Evolutionary conservation across 345 rosid species (phyloP).

Genomic region (Eucalyptus albens): DNA sequence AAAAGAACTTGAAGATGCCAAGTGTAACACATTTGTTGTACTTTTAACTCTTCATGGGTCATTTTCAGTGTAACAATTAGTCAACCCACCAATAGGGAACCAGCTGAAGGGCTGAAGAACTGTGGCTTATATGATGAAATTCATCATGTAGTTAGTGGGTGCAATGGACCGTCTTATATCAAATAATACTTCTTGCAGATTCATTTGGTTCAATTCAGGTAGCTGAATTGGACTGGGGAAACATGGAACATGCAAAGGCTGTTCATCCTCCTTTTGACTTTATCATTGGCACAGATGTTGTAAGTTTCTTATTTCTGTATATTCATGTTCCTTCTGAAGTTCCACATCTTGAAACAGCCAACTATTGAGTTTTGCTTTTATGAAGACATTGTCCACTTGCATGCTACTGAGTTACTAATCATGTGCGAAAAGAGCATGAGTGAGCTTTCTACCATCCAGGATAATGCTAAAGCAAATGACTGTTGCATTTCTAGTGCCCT

Average conservation of each 20-base stretch:
- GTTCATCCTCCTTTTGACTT: conserved; percentile 83
- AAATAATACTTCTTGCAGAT: conserved; percentile 24
- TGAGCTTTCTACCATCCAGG: background rate
- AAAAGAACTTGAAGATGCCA: background rate
- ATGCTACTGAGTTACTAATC: background rate
- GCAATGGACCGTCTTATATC: background rate
- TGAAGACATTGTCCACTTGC: background rate
- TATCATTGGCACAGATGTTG: conserved; percentile 89
- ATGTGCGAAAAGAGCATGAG: background rate
- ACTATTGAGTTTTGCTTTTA: background rate
- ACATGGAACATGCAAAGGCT: conserved; percentile 57
- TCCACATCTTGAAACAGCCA: background rate
- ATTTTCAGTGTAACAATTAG: background rate
- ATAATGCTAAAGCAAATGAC: background rate
- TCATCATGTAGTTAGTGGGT: no score
- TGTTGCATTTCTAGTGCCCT: background rate
- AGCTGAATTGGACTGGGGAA: conserved; percentile 87
- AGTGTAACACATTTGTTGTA: background rate
- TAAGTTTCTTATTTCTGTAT: conserved; percentile 21
- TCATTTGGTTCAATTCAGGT: conserved; percentile 82
- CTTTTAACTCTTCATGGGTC: background rate
- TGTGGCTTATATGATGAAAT: background rate
- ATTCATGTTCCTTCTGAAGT: background rate
- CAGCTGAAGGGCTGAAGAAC: background rate
- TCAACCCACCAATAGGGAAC: background rate